These are phyloP conservation scores for Iberis amara DNA, from an alignment of 441 rosid genomes.

Conservation along the genomic window DNA sequence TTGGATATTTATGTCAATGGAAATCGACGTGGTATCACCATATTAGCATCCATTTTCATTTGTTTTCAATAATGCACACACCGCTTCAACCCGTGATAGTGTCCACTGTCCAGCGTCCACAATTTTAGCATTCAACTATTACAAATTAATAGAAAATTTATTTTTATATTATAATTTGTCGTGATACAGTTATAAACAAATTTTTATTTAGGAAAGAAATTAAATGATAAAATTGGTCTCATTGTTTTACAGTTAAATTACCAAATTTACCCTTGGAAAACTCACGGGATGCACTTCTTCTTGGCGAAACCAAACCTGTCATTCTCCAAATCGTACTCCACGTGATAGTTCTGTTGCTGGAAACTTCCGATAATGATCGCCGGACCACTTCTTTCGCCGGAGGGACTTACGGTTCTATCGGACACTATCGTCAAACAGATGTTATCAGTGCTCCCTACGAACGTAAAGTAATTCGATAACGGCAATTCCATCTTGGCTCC, in stretches of 20 bases:
- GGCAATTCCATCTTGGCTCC: constrained; percentile 73
- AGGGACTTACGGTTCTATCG: constrained; percentile 19
- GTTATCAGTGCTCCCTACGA: constrained; percentile 28
- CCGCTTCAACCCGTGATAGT: background rate
- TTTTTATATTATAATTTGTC: too few relatives aligned
- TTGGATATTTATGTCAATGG: background rate
- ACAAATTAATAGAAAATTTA: constrained; percentile 7
- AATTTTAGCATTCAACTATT: background rate
- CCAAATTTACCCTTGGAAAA: constrained; percentile 18
- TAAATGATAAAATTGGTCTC: constrained; percentile 20
- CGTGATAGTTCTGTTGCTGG: constrained; percentile 67
- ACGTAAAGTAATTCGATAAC: constrained; percentile 47
- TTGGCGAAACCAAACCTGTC: constrained; percentile 63
- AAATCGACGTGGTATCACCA: constrained; percentile 20
- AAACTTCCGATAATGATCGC: constrained; percentile 71
- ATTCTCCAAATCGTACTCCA: constrained; percentile 67
- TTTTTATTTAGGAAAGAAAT: constrained; percentile 10
- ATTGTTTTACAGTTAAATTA: background rate
- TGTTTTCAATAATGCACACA: constrained; percentile 14
- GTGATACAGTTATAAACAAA: too few relatives aligned
- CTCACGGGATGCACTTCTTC: constrained; percentile 41
- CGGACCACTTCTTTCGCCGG: constrained; percentile 46
- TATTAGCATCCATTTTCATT: constrained; percentile 6
- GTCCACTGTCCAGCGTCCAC: background rate
- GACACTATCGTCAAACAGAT: constrained; percentile 52